Evolutionary conservation across 164 flowering plant species (phyloP).

Genomic region (Aristolochia californica): DNA sequence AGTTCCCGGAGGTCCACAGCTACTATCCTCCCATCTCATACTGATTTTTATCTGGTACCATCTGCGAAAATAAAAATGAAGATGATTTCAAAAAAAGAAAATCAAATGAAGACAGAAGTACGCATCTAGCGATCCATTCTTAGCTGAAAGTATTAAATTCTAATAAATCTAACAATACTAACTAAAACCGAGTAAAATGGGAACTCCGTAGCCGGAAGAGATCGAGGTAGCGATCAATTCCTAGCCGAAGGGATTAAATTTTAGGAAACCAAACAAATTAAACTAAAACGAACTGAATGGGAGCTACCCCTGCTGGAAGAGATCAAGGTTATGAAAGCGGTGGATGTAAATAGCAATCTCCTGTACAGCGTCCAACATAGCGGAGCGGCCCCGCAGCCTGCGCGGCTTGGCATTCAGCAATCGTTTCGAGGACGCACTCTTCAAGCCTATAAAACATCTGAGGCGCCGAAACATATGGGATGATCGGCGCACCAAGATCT

Average conservation of each 20-base stretch:
- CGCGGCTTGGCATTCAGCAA: conserved; percentile 27
- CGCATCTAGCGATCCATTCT: too few species aligned
- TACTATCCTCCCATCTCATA: conserved; percentile 80
- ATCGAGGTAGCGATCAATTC: background rate
- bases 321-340: conserved; percentile 92
- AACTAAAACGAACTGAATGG: too few species aligned
- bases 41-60: conserved; percentile 90
- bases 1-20: conserved; percentile 34
- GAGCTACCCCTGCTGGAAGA: conserved; percentile 87
- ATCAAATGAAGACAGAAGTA: background rate
- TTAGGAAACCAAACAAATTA: background rate
- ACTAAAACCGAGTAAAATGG: background rate
- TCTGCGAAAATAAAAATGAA: too few species aligned
- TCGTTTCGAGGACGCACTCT: conserved; percentile 19
- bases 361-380: conserved; percentile 71
- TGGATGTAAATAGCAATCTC: conserved; percentile 86
- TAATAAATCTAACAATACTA: background rate
- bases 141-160: too few species aligned
- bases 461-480: conserved; percentile 23
- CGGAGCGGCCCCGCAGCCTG: conserved; percentile 16
- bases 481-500: conserved; percentile 8
- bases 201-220: background rate
- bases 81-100: too few species aligned
- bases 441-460: conserved; percentile 19
- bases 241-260: background rate